These are phyloP conservation scores for Aspergillus pseudonomiae DNA, from an alignment of 2,329 filamentous ascomycete species.

Conservation along the genomic window DNA sequence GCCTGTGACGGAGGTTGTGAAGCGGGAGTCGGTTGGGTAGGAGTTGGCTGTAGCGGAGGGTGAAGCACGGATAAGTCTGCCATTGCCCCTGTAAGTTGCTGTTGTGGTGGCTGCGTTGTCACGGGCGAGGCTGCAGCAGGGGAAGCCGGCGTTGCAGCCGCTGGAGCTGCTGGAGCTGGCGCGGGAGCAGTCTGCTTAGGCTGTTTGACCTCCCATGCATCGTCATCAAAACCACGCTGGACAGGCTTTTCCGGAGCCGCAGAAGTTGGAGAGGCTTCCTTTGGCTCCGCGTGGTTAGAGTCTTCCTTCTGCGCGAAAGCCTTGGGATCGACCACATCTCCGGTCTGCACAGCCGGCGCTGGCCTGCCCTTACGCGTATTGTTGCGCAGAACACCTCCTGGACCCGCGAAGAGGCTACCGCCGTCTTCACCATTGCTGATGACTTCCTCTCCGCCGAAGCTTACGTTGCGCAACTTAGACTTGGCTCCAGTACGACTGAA, in stretches of 20 bases:
- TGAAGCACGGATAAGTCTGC: slow-evolving; percentile 68
- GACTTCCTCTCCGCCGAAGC: slow-evolving; percentile 56
- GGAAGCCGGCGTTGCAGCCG: slow-evolving; percentile 34
- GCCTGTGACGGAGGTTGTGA: slow-evolving; percentile 45
- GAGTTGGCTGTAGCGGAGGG: slow-evolving; percentile 60
- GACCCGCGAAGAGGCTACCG: slow-evolving; percentile 84
- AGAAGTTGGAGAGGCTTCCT: slow-evolving; percentile 53
- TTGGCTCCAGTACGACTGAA: slow-evolving; percentile 65
- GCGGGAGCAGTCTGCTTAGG: slow-evolving; percentile 60
- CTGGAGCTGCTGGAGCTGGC: slow-evolving; percentile 44
- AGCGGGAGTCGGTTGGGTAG: slow-evolving; percentile 51
- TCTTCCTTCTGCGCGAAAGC: slow-evolving; percentile 71
- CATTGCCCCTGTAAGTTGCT: slow-evolving; percentile 67
- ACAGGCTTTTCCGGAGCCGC: slow-evolving; percentile 54
- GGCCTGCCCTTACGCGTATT: slow-evolving; percentile 93
- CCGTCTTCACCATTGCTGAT: slow-evolving; percentile 63
- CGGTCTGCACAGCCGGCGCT: slow-evolving; percentile 81
- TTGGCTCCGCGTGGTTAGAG: slow-evolving; percentile 42
- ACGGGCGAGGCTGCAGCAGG: slow-evolving; percentile 36
- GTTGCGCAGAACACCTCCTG: slow-evolving; percentile 86
- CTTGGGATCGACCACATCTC: slow-evolving; percentile 83
- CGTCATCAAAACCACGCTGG: slow-evolving; percentile 80
- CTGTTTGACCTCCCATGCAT: slow-evolving; percentile 96
- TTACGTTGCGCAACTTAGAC: slow-evolving; percentile 59
- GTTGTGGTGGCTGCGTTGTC: slow-evolving; percentile 32